Percentiles rank a stretch among this genome's conserved stretches.
Evolutionary conservation across 495 filamentous ascomycete genomes (phyloP).

Genomic region (Tirmania nivea): DNA sequence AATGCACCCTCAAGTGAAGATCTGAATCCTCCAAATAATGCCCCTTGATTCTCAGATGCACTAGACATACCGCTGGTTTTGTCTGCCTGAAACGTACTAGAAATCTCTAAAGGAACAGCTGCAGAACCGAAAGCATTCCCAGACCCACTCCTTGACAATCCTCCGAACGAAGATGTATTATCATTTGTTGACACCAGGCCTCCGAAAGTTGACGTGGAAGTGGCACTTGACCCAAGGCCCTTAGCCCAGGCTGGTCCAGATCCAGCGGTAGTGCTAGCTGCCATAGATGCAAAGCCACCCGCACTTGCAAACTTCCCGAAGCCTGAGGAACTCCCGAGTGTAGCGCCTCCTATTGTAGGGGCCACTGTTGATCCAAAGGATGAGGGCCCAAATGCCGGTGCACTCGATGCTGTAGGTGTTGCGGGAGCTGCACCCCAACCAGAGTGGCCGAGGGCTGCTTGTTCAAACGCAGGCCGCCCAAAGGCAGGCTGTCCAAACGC

Average conservation of each 20-base stretch:
- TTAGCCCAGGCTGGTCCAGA: neutral
- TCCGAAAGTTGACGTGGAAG: neutral
- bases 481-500: conserved; percentile 20
- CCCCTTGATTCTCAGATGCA: conserved; percentile 18
- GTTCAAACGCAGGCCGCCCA: conserved; percentile 8
- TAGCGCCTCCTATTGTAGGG: neutral
- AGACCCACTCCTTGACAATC: conserved; percentile 7
- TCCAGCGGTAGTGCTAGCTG: neutral
- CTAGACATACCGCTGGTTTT: conserved; percentile 27
- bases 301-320: neutral
- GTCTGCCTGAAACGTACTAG: conserved; percentile 63
- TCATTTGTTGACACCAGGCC: neutral
- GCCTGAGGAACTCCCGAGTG: neutral
- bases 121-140: conserved; percentile 30
- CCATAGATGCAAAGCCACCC: neutral
- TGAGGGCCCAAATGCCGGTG: conserved; percentile 7
- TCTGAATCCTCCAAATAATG: conserved; percentile 34
- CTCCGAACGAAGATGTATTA: conserved; percentile 14
- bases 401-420: neutral
- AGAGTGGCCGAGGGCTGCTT: conserved; percentile 6
- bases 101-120: conserved; percentile 43
- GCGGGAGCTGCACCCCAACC: conserved; percentile 4
- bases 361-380: neutral
- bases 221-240: neutral
- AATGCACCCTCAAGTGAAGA: conserved; percentile 25